These are phyloP conservation scores for Davidsoniella neocaledoniae DNA, from an alignment of 2,329 filamentous ascomycete species.

Conservation along the genomic window DNA sequence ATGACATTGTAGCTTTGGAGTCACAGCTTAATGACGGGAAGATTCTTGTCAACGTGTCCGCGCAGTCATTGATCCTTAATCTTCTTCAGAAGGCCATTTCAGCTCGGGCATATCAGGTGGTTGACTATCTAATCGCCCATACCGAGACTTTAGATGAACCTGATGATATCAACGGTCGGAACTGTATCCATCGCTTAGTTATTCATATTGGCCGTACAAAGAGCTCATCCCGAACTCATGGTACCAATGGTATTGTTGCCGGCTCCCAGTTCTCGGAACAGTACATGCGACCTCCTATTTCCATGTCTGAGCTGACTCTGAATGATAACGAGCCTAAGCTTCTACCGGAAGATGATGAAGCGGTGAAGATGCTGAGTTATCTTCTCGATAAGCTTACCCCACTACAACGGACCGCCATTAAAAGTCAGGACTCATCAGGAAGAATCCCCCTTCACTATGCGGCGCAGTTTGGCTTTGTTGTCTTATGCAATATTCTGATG, in stretches of 20 bases:
- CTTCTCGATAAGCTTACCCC: slow-evolving; percentile 51
- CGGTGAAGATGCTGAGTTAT: slow-evolving; percentile 48
- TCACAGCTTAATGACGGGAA: slow-evolving; percentile 16
- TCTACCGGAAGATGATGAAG: slow-evolving; percentile 53
- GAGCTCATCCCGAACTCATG: slow-evolving; percentile 17
- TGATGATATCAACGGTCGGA: slow-evolving; percentile 85
- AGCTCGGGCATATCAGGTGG: slow-evolving; percentile 48
- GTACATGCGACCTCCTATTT: slow-evolving; percentile 51
- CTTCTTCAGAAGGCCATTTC: slow-evolving; percentile 64
- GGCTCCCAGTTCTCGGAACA: slow-evolving; percentile 21
- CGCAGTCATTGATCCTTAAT: slow-evolving; percentile 59
- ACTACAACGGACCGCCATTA: slow-evolving; percentile 50
- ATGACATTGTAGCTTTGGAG: slow-evolving; percentile 34
- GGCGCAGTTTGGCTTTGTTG: slow-evolving; percentile 82
- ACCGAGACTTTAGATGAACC: slow-evolving; percentile 63
- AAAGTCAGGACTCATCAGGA: slow-evolving; percentile 58
- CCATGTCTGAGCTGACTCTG: slow-evolving; percentile 26
- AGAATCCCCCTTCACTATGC: slow-evolving; percentile 83
- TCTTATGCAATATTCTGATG: slow-evolving; percentile 79
- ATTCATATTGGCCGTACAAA: slow-evolving; percentile 78
- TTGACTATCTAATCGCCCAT: slow-evolving; percentile 51
- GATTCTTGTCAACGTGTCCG: slow-evolving; percentile 30
- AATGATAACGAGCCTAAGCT: slow-evolving; percentile 51
- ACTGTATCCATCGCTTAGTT: slow-evolving; percentile 81
- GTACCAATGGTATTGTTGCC: slow-evolving; percentile 9